Conservation (phyloP, 2,329 filamentous ascomycete genomes). For the Magnaporthales sp. region DNA sequence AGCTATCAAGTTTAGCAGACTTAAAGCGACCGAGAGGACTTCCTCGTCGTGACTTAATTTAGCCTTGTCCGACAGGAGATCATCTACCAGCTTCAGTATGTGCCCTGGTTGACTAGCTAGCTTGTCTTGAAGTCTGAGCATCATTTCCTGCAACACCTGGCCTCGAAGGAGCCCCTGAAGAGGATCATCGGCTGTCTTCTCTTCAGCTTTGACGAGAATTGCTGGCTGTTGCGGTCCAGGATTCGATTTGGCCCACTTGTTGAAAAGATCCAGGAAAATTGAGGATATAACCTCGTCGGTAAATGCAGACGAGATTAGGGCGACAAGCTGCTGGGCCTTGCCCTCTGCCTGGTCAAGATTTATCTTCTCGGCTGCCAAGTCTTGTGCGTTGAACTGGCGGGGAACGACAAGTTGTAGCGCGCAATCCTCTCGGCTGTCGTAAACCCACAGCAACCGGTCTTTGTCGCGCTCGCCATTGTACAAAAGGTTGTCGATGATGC, state of each 20-base stretch:
- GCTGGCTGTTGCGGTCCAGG: conserved; percentile 16
- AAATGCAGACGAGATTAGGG: conserved; percentile 37
- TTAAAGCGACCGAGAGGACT: conserved; percentile 41
- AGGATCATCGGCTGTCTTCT: conserved; percentile 18
- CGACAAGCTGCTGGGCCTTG: conserved; percentile 38
- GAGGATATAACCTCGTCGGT: conserved; percentile 48
- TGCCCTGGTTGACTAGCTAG: conserved; percentile 56
- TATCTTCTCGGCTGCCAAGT: neutral
- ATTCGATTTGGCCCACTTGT: conserved; percentile 41
- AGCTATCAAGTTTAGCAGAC: conserved; percentile 51
- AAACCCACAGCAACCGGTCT: conserved; percentile 39
- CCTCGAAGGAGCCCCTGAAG: conserved; percentile 42
- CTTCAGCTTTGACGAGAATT: conserved; percentile 15
- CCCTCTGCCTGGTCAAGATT: conserved; percentile 29
- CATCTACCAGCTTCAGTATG: conserved; percentile 53
- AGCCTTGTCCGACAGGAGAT: conserved; percentile 41
- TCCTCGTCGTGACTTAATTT: conserved; percentile 36
- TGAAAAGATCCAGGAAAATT: conserved; percentile 52
- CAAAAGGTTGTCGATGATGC: conserved; percentile 44
- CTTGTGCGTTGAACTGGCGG: conserved; percentile 8
- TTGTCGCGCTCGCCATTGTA: conserved; percentile 37
- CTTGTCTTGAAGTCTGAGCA: conserved; percentile 53
- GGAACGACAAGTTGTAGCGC: conserved; percentile 41
- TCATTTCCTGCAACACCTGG: conserved; percentile 56
- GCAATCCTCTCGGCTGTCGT: conserved; percentile 32